phyloP scores from a whole-genome alignment of 176 grass and related monocot genomes.

The Raddia guianensis region DNA sequence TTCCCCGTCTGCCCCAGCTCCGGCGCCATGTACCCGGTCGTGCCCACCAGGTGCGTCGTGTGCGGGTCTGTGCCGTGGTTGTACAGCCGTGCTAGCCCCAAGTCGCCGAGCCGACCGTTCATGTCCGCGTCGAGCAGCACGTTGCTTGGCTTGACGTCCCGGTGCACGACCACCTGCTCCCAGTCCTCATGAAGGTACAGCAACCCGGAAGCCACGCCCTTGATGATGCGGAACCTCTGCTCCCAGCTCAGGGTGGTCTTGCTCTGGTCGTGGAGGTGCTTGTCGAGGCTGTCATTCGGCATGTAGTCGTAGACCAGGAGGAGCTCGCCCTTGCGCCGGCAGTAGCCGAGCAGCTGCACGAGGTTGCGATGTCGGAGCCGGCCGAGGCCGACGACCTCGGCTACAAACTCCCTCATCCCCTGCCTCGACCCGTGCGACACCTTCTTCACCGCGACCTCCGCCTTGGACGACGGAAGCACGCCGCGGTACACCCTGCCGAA shows the following conservation, averaged over 20 bases:
- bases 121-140: conserved; percentile 72
- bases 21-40: conserved; percentile 67
- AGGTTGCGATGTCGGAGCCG: conserved; percentile 83
- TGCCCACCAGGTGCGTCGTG: conserved; percentile 68
- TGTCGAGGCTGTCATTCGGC: conserved; percentile 83
- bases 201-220: conserved; percentile 60
- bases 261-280: conserved; percentile 47
- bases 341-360: conserved; percentile 78
- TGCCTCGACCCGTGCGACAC: conserved; percentile 78
- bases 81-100: conserved; percentile 68
- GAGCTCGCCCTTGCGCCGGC: conserved; percentile 78
- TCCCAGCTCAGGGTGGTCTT: conserved; percentile 32
- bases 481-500: conserved; percentile 79
- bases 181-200: conserved; percentile 85
- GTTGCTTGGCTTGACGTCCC: conserved; percentile 92
- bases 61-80: conserved; percentile 65
- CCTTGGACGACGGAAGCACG: conserved; percentile 48
- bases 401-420: conserved; percentile 75
- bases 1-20: conserved; percentile 56
- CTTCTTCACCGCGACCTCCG: conserved; percentile 80
- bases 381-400: conserved; percentile 73
- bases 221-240: conserved; percentile 50
- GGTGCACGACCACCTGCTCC: conserved; percentile 87
- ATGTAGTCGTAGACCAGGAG: conserved; percentile 90
- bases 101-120: conserved; percentile 55